Evolutionary conservation across 805 yeast genomes (phyloP), one percentile per base, ranked within the genome.

Genomic region (Zygoascus tannicola): DNA sequence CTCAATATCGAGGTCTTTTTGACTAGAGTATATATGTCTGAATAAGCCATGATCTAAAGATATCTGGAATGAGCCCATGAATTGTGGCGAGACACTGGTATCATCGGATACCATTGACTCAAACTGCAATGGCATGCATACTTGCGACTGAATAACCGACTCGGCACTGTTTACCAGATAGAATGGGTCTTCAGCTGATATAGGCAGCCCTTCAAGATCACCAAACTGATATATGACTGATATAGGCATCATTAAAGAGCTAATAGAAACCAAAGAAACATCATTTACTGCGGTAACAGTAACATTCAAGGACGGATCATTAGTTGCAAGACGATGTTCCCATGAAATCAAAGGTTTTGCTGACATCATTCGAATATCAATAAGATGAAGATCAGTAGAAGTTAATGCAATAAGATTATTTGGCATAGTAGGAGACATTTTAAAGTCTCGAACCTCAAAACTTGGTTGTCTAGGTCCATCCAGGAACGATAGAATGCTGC

Each of bases 291-390:
- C 43, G 10, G 62, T 56, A 1, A 70, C 55, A 2, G 57, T 50
- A 43, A 81, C 44, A 41, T 57, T 63, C 44, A 79, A 51, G 0
- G 85, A 69, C 1, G 73, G 70, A 51, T 85, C 94, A 0, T 57
- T 50, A 5, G 72, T 67, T 35, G 71, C 70, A 19, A 82, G 59
- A 47, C 64, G 74, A 59, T 86, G 95, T 48, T 79, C 81, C 88
- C 94, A 83, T 0, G 88, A 73, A 1, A 85, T 54, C 2, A 75
- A 47, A 45, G 82, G 68, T 23, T 62, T 62, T 7, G 30, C 7
- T n/a, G 75, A 55, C 3, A 62, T 59, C 5, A 50, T 55, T 1
- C 63, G 60, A 14, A 50, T 43, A 15, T 57, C 56, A 16, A 80
- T 52, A 69, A 87, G 64, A 0, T 76, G 70, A 5, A 87, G 41